These are phyloP conservation scores for Pseudofabraea citricarpa DNA, from an alignment of 2,329 filamentous ascomycete genomes.

Conservation along the genomic window DNA sequence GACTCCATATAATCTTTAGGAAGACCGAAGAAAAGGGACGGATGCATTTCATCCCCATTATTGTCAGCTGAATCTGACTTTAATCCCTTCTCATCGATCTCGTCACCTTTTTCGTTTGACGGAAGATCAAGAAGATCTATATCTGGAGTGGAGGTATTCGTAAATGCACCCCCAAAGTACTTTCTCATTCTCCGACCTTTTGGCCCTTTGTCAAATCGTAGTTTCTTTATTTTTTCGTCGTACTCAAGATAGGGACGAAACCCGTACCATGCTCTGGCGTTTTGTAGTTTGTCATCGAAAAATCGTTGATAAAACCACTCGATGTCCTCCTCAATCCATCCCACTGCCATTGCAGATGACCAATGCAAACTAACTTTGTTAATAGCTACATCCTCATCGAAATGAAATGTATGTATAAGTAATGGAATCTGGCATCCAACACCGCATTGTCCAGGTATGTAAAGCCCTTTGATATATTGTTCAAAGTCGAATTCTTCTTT, in stretches of 20 bases:
- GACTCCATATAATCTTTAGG: neutral
- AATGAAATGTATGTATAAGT: slow-evolving; percentile 2
- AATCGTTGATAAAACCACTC: slow-evolving; percentile 1
- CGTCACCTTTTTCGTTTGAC: neutral
- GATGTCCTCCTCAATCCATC: slow-evolving; percentile 2
- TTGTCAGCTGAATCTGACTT: neutral
- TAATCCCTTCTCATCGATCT: too few species aligned
- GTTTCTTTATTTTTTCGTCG: neutral
- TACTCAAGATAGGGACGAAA: neutral
- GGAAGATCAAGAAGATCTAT: neutral
- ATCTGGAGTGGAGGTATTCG: neutral
- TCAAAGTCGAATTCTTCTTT: neutral
- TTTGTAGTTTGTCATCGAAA: neutral
- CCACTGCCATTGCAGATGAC: slow-evolving; percentile 1
- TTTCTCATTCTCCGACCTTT: neutral
- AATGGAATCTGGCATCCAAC: slow-evolving; percentile 1
- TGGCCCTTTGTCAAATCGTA: neutral
- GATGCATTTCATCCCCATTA: neutral
- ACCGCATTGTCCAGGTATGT: neutral
- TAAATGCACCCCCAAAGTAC: neutral
- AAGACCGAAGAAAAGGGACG: neutral
- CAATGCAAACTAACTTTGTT: neutral
- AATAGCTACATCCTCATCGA: slow-evolving; percentile 2
- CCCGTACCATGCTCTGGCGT: neutral
- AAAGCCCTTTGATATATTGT: neutral